These are phyloP conservation scores for Colletotrichum horii DNA, from an alignment of 2,329 filamentous ascomycete species.

Conservation along the genomic window DNA sequence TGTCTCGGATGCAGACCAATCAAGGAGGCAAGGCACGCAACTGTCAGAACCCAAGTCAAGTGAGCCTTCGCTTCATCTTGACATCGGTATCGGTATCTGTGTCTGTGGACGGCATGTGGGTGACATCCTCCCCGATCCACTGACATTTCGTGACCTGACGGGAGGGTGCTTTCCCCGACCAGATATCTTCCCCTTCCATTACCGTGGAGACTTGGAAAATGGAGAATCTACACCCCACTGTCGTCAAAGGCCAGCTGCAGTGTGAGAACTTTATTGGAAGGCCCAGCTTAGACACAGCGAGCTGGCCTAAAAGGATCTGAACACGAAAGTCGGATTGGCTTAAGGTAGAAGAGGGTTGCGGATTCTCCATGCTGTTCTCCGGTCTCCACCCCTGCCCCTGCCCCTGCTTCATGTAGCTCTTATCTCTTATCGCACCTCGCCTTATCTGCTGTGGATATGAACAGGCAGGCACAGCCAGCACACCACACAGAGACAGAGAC, in stretches of 20 bases:
- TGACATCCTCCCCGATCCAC: neutral
- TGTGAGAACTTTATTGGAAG: too few species aligned
- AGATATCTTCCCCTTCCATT: too few species aligned
- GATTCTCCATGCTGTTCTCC: too few species aligned
- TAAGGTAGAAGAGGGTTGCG: too few species aligned
- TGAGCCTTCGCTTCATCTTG: neutral
- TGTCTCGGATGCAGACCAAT: neutral
- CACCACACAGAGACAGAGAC: neutral
- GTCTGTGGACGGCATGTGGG: neutral
- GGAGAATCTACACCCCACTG: too few species aligned
- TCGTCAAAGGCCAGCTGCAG: too few species aligned
- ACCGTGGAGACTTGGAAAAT: too few species aligned
- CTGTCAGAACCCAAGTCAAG: neutral
- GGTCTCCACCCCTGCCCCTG: too few species aligned
- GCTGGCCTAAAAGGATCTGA: too few species aligned
- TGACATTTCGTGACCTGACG: neutral
- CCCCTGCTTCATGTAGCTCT: neutral
- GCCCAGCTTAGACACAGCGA: too few species aligned
- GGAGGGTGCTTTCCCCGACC: neutral
- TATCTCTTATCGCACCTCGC: neutral
- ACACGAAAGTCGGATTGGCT: too few species aligned
- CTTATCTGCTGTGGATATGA: neutral
- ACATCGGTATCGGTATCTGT: neutral
- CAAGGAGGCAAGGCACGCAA: neutral
- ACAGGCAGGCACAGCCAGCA: neutral